Evolutionary conservation across 495 filamentous ascomycete species (phyloP), one percentile per base, ranked within the genome.

Genomic region (Hypoxylon lienhwacheense): DNA sequence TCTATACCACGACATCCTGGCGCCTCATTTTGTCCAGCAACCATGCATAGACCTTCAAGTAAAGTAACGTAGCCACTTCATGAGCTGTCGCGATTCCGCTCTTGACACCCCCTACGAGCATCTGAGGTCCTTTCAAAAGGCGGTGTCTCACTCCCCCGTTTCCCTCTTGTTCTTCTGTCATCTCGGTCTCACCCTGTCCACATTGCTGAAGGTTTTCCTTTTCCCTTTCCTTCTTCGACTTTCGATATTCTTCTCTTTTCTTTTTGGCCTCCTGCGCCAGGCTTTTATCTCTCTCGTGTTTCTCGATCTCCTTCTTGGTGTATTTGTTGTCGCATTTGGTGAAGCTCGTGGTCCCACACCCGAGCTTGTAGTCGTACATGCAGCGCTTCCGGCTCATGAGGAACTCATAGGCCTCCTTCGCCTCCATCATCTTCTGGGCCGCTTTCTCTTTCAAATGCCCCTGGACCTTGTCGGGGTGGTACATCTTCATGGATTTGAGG

Each of bases 191-290:
- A n/a, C n/a, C n/a, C n/a, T n/a, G n/a, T n/a, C n/a, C n/a, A n/a
- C n/a, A n/a, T n/a, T n/a, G n/a, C n/a, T n/a, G n/a, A n/a, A n/a
- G 21, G 3, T 11, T 37, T 21, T 5, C 21, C 3, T n/a, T 10
- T 16, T 3, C 2, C 15, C 0, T 2, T 16, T 19, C 14, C 11
- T 20, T 7, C 34, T 8, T 8, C 14, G n/a, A n/a, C n/a, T n/a
- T n/a, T n/a, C n/a, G n/a, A n/a, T 17, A 16, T 16, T 0, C 33
- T 1, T 11, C 15, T 8, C 34, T 37, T 7, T 6, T 24, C 19
- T 25, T 20, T 33, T 50, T 29, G 41, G 8, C 36, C 56, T 51
- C 17, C 63, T 63, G 29, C 59, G 42, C 48, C 24, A n/a, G n/a
- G n/a, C n/a, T n/a, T n/a, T n/a, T n/a, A n/a, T 22, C 21, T 15